Conservation (phyloP, 495 filamentous ascomycete species). For the Elasticomyces elasticus region DNA sequence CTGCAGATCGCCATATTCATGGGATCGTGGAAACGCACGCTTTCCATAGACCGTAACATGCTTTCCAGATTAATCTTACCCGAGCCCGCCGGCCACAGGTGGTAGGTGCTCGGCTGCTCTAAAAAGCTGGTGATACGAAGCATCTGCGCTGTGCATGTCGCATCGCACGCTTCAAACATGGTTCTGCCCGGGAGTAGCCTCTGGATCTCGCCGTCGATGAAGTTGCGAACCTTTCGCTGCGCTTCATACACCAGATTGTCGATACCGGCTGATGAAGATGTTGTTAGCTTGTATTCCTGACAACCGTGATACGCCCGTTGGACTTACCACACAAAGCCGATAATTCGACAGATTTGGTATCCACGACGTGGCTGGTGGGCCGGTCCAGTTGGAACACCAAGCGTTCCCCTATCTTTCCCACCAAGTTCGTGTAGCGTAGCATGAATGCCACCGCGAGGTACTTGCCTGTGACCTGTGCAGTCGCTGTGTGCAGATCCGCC, state of each 20-base stretch:
- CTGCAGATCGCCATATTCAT: no score
- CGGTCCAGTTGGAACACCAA: neutral
- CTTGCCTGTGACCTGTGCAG: neutral
- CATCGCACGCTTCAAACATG: no score
- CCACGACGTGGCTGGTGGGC: neutral
- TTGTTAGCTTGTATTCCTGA: no score
- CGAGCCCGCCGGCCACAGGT: neutral
- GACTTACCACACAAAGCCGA: no score
- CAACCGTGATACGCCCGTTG: no score
- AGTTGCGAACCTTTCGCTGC: no score
- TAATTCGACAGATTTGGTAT: no score
- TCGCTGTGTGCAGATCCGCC: neutral
- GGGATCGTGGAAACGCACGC: neutral
- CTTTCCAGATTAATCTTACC: neutral
- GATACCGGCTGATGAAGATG: no score
- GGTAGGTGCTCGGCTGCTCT: neutral
- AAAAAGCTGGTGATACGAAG: neutral
- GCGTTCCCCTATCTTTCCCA: neutral
- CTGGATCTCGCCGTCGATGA: no score
- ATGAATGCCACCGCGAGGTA: neutral
- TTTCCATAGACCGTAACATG: neutral
- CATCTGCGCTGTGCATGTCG: neutral
- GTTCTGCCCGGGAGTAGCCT: no score
- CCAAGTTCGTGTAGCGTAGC: neutral
- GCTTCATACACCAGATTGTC: no score